Base-by-base conservation (phyloP, 1,139 yeast genomes). In the Lodderomyces pseudojiufengensis region DNA sequence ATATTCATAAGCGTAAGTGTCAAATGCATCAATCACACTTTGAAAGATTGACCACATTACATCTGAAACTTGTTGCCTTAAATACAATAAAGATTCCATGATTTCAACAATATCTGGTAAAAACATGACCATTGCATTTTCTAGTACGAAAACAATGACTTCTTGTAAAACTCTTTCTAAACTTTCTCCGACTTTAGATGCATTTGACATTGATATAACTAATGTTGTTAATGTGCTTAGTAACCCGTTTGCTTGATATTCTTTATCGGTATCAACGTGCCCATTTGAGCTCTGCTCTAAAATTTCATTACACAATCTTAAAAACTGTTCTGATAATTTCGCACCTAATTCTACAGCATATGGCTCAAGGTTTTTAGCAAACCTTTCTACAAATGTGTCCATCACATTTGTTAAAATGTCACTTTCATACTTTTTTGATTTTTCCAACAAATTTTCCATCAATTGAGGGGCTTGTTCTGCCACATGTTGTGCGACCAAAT, bases 331-430 rank as follows among this genome's bases (percentile, higher is more conserved):
- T 10, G 64, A 67, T 48, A 76, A 63, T 43, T 69, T 71, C 9
- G 62, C 41, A 3, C 77, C 63, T 43, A 76, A 63, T 46, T 76
- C 76, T 12, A 61, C 54, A 14, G 79, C 78, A 51, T 72, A 76
- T 5, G 82, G 82, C 47, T 73, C 79, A 42, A 76, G 63, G 49
- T 73, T 71, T 25, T 59, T 55, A 3, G 80, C 70, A 47, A 75
- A 76, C 44, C 65, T 70, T 38, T 73, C 73, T 7, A 76, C 81
- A 49, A 76, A 72, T 11, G 70, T 65, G 41, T 76, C 81, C 78
- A 77, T 76, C 3, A 75, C 75, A 24, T 69, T 66, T 31, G 76
- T 70, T 42, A 76, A 63, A 29, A 75, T 64, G 47, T 76, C 82
- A 43, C 76, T 64, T 50, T 76, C 80, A 40, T 70, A 65, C 18